Conservation (phyloP, 257 asterid species). For the Pogostemon cablin region DNA sequence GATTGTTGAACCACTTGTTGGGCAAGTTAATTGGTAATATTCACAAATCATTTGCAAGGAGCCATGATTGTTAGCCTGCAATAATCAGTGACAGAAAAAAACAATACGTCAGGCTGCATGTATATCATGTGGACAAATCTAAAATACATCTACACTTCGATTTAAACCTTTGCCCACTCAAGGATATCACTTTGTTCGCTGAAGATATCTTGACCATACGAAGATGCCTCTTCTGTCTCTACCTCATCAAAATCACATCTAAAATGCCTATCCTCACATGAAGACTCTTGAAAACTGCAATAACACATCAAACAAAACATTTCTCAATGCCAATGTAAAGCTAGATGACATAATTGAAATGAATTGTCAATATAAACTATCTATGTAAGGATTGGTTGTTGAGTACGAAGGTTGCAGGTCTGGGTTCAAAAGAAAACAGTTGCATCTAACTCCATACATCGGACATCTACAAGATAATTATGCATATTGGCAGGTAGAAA, state of each 20-base stretch:
- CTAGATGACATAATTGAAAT: slow-evolving; percentile 18
- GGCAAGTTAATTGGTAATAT: slow-evolving; percentile 71
- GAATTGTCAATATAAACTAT: slow-evolving; percentile 20
- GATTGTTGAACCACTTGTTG: slow-evolving; percentile 75
- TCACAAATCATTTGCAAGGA: slow-evolving; percentile 87
- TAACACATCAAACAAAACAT: slow-evolving; percentile 25
- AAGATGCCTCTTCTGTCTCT: slow-evolving; percentile 86
- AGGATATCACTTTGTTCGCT: slow-evolving; percentile 82
- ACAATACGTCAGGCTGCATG: slow-evolving; percentile 29
- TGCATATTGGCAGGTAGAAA: slow-evolving; percentile 4
- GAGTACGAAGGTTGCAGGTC: slow-evolving; percentile 6
- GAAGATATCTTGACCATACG: slow-evolving; percentile 86
- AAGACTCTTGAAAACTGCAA: slow-evolving; percentile 84
- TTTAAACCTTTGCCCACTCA: slow-evolving; percentile 94
- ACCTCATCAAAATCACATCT: slow-evolving; percentile 76
- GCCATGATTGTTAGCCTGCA: slow-evolving; percentile 81
- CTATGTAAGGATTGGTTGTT: neutral
- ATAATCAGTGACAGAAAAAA: slow-evolving; percentile 23
- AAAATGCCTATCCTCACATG: slow-evolving; percentile 75
- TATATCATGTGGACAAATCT: slow-evolving; percentile 18
- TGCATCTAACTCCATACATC: neutral
- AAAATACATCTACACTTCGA: slow-evolving; percentile 20
- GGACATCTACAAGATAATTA: slow-evolving; percentile 18
- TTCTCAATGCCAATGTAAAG: slow-evolving; percentile 13
- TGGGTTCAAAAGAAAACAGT: neutral